Evolutionary conservation across 139 green algal genomes (phyloP).

Genomic region (Chlorella sp.): DNA sequence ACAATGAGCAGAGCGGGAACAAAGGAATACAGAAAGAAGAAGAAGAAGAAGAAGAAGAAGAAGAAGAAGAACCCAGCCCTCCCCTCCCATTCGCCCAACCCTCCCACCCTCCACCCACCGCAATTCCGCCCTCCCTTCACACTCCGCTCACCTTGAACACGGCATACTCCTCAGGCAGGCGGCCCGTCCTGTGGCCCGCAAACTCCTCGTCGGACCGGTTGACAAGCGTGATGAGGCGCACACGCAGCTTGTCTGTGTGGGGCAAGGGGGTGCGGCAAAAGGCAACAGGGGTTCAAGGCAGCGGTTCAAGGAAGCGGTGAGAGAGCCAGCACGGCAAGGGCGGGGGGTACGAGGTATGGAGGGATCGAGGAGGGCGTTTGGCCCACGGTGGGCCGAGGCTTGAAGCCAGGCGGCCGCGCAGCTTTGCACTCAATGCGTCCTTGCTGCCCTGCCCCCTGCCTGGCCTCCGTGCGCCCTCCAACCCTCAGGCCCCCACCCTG

Average conservation of each 20-base stretch:
- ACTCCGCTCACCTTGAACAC: constrained; percentile 7
- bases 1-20: neutral
- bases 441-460: neutral
- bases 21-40: neutral
- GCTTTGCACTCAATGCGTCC: neutral
- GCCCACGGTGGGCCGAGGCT: too few relatives aligned
- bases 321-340: neutral
- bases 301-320: too few relatives aligned
- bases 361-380: too few relatives aligned
- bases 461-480: neutral
- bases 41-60: too few relatives aligned
- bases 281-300: neutral
- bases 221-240: neutral
- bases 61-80: too few relatives aligned
- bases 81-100: too few relatives aligned
- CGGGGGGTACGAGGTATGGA: neutral
- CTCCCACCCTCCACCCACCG: too few relatives aligned
- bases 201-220: constrained; percentile 28
- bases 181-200: neutral
- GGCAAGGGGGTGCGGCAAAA: neutral
- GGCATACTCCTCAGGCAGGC: constrained; percentile 20
- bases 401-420: neutral
- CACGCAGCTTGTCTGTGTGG: neutral
- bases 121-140: neutral
- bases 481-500: neutral